Percentiles rank a stretch among this genome's conserved stretches.
Conservation (phyloP, 2,329 filamentous ascomycete species). For the Macrophomina phaseolina region DNA sequence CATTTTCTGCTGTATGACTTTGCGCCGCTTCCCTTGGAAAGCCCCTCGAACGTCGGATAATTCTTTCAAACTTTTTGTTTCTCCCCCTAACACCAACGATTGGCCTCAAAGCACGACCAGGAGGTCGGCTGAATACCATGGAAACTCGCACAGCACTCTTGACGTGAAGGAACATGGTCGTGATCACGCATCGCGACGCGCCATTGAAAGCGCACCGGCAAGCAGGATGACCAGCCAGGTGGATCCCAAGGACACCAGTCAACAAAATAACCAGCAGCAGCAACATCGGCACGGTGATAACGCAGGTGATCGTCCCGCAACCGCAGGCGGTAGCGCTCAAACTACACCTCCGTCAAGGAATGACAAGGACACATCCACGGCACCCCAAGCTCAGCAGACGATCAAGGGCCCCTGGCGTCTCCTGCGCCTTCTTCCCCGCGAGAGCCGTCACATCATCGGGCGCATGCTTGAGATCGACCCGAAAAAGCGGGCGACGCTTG, state of each 20-base stretch:
- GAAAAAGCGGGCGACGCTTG: conserved; percentile 79
- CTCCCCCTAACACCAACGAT: conserved; percentile 70
- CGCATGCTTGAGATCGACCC: conserved; percentile 92
- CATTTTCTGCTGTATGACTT: conserved; percentile 98
- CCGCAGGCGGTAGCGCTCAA: not conserved
- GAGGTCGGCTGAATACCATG: conserved; percentile 32
- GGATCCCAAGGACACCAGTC: conserved; percentile 30
- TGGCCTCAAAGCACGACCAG: conserved; percentile 25
- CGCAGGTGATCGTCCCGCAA: conserved; percentile 32
- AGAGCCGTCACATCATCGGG: conserved; percentile 87
- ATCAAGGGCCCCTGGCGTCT: conserved; percentile 94
- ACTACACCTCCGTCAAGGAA: conserved; percentile 20
- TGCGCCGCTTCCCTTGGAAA: conserved; percentile 96
- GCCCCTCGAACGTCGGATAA: conserved; percentile 89
- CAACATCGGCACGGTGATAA: conserved; percentile 29
- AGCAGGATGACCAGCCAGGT: conserved; percentile 45
- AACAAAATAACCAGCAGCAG: conserved; percentile 39
- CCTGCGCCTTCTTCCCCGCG: conserved; percentile 82
- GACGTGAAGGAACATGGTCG: conserved; percentile 36
- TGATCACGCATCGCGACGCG: conserved; percentile 24
- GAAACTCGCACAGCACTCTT: conserved; percentile 40
- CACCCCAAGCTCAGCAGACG: conserved; percentile 66
- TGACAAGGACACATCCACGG: conserved; percentile 40
- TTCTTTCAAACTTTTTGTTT: conserved; percentile 90
- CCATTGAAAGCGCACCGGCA: conserved; percentile 47